Conservation (phyloP, 1,284 basidiomycete genomes). For the Filobasidium uniguttulatum region DNA sequence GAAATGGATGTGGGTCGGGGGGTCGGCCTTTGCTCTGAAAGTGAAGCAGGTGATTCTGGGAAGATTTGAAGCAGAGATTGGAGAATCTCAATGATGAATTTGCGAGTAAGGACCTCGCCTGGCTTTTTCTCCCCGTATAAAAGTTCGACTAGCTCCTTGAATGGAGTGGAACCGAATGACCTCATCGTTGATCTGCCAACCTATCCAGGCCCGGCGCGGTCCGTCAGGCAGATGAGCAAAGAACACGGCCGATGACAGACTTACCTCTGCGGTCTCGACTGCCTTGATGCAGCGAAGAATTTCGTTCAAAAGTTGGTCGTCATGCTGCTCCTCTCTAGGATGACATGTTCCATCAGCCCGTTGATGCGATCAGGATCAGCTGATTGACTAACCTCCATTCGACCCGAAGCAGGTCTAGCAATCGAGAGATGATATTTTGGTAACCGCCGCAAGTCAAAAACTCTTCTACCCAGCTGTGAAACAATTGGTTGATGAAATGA, state of each 20-base stretch:
- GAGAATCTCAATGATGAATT: slow-evolving; percentile 77
- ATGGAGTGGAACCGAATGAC: slow-evolving; percentile 70
- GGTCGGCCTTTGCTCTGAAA: background rate
- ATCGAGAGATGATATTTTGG: slow-evolving; percentile 58
- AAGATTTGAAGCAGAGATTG: slow-evolving; percentile 72
- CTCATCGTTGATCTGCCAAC: slow-evolving; percentile 51
- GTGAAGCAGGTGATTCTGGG: slow-evolving; percentile 31
- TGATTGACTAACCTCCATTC: slow-evolving; percentile 70
- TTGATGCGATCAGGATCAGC: background rate
- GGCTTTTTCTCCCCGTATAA: slow-evolving; percentile 96
- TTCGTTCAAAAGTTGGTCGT: slow-evolving; percentile 86
- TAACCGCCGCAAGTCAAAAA: slow-evolving; percentile 79
- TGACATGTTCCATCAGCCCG: background rate
- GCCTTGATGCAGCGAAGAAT: slow-evolving; percentile 87
- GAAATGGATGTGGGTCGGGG: background rate
- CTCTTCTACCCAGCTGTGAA: slow-evolving; percentile 76
- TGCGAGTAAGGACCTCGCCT: slow-evolving; percentile 76
- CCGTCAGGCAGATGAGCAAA: background rate
- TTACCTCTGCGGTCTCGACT: slow-evolving; percentile 69
- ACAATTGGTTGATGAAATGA: no score
- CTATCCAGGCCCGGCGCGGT: slow-evolving; percentile 13
- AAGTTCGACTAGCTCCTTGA: slow-evolving; percentile 62
- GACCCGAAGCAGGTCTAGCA: slow-evolving; percentile 85
- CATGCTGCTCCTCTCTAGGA: slow-evolving; percentile 85
- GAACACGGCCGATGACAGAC: slow-evolving; percentile 3